A percentile compares a stretch with the other conserved stretches of the same genome.
These are phyloP conservation scores for Leccinum subfulvum DNA, from an alignment of 1,284 basidiomycete species.

Conservation along the genomic window DNA sequence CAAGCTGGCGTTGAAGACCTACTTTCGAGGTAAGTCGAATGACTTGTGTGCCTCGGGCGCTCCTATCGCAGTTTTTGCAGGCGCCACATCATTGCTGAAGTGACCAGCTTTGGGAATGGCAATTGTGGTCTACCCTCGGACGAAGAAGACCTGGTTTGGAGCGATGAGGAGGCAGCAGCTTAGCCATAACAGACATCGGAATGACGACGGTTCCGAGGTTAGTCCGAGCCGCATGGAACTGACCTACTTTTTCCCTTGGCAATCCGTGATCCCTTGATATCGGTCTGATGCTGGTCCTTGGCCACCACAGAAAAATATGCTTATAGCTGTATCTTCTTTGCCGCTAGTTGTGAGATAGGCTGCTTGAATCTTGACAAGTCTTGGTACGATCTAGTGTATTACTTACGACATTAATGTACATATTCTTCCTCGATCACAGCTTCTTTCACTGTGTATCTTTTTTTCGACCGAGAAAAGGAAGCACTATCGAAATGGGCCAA, in stretches of 20 bases:
- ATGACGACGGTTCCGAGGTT: neutral
- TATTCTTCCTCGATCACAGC: neutral
- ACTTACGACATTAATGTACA: neutral
- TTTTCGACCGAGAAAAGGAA: neutral
- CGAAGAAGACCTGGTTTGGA: slow-evolving; percentile 37
- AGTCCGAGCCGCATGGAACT: neutral
- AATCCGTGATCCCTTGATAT: neutral
- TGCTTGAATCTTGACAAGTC: neutral
- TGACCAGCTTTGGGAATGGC: slow-evolving; percentile 15
- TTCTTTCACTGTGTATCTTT: neutral
- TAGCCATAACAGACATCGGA: slow-evolving; percentile 2
- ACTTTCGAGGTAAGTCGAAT: slow-evolving; percentile 52
- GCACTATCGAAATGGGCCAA: neutral
- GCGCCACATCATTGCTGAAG: slow-evolving; percentile 32
- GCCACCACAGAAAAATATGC: no score
- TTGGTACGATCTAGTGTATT: neutral
- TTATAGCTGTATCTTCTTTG: neutral
- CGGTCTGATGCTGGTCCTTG: no score
- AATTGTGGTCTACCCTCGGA: slow-evolving; percentile 35
- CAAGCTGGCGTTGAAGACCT: slow-evolving; percentile 65
- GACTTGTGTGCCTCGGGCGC: neutral
- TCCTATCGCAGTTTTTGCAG: slow-evolving; percentile 9
- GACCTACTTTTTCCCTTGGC: neutral
- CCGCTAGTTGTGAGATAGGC: neutral
- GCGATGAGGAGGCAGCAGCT: slow-evolving; percentile 27